Evolutionary conservation across 1,139 yeast genomes (phyloP).

Genomic region (Diutina catenulata): DNA sequence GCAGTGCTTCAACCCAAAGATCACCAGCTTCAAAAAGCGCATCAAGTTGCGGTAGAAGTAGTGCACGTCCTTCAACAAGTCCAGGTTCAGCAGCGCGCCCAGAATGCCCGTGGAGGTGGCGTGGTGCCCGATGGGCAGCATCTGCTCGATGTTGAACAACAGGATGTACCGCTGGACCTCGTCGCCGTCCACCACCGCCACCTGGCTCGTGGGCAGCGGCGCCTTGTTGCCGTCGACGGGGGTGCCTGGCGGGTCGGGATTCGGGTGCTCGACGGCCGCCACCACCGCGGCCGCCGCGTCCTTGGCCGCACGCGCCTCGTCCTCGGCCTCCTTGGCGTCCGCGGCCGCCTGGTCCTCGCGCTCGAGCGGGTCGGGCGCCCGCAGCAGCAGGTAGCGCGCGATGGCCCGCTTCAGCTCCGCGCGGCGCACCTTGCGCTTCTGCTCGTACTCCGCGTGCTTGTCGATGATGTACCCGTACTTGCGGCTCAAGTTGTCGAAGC

Average conservation of each 20-base stretch:
- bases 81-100: constrained; percentile 26
- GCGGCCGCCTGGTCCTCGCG: constrained; percentile 11
- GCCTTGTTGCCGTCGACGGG: no score
- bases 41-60: constrained; percentile 79
- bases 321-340: constrained; percentile 16
- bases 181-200: not conserved
- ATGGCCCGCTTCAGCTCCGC: constrained; percentile 31
- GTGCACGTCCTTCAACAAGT: constrained; percentile 77
- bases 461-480: constrained; percentile 58
- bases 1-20: constrained; percentile 81
- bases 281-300: constrained; percentile 3
- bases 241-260: no score
- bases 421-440: constrained; percentile 29
- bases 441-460: constrained; percentile 46
- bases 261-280: no score
- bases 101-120: constrained; percentile 15
- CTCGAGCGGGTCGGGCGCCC: constrained; percentile 7
- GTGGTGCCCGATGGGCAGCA: constrained; percentile 20
- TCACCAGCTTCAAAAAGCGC: constrained; percentile 83
- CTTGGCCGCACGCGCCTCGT: constrained; percentile 7
- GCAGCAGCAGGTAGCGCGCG: constrained; percentile 21
- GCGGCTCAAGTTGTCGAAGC: constrained; percentile 66
- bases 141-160: constrained; percentile 26
- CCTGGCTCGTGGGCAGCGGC: not conserved
- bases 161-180: not conserved